Evolutionary conservation across 169 alveolate genomes (phyloP), one percentile per base, ranked within the genome.

Genomic region (Plasmodium gallinaceum): DNA sequence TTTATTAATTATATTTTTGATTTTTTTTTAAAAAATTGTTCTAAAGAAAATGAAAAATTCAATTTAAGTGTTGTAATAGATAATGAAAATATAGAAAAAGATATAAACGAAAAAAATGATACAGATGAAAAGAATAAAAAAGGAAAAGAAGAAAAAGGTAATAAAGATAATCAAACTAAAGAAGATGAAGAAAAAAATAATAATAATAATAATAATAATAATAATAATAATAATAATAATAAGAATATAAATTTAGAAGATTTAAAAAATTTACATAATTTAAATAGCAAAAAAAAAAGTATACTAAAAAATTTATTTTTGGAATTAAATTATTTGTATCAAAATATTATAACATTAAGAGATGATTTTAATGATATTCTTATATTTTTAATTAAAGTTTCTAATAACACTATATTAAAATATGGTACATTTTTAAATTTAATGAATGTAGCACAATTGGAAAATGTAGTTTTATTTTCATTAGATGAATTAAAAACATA

Each of bases 401-500:
- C 88, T 1, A 86, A 86, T 54, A 86, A 86, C n/a, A 86, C 92
- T 14, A 51, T 86, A 20, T 66, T 86, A 65, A 86, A 62, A 39
- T 86, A 86, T 61, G 86, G 83, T 1, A 46, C 76, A 16, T 86
- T 86, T 64, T 60, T 86, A 70, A 86, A 70, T 61, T 61, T 86
- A 48, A 86, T 86, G 92, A 86, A 66, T 54, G 42, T 86, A 0
- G 92, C 92, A 20, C 92, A 86, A 52, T n/a, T 86, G 22, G 92
- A 86, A 46, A 86, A 86, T 71, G 75, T 72, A n/a, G 18, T 86
- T n/a, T 52, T 72, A 60, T 86, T 26, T 74, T 61, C 92, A n/a
- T 37, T 60, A 9, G 75, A 86, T 16, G 92, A 86, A 37, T 60
- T 86, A 43, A 20, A 51, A 39, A 69, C 16, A 54, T 86, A 86